Conservation (phyloP, 768 basidiomycete species). For the Leucosporidium creatinivorum region DNA sequence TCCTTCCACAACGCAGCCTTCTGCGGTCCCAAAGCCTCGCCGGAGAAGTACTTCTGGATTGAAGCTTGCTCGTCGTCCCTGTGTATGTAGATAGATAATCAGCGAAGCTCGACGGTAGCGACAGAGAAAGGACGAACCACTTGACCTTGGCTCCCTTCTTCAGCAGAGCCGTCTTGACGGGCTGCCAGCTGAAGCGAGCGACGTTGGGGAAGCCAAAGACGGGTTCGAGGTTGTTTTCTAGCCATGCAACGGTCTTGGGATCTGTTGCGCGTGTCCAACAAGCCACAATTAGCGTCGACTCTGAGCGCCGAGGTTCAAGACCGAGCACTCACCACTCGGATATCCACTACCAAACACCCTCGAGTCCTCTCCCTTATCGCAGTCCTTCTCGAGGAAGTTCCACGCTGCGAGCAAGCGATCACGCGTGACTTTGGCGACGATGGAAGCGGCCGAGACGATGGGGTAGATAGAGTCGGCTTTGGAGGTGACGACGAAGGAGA, state of each 20-base stretch:
- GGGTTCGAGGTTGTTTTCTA: slow-evolving; percentile 65
- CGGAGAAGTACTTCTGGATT: slow-evolving; percentile 36
- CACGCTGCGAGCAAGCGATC: slow-evolving; percentile 83
- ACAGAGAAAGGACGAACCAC: slow-evolving; percentile 52
- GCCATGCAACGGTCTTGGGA: slow-evolving; percentile 85
- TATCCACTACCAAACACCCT: slow-evolving; percentile 69
- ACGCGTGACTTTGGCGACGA: slow-evolving; percentile 95
- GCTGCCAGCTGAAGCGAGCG: slow-evolving; percentile 92
- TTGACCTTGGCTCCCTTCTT: slow-evolving; percentile 67
- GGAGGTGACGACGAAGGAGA: slow-evolving; percentile 76
- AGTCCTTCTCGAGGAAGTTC: slow-evolving; percentile 60
- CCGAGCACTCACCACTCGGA: slow-evolving; percentile 59
- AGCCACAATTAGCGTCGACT: not conserved
- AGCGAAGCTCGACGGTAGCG: not conserved
- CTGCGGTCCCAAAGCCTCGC: slow-evolving; percentile 2
- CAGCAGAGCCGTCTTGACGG: slow-evolving; percentile 75
- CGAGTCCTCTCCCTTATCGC: slow-evolving; percentile 5
- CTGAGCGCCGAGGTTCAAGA: not conserved
- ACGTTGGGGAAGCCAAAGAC: slow-evolving; percentile 88
- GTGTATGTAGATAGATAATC: not conserved
- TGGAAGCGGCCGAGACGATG: slow-evolving; percentile 92
- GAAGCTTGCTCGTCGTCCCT: slow-evolving; percentile 34
- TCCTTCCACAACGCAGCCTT: slow-evolving; percentile 35
- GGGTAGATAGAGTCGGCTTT: slow-evolving; percentile 97
- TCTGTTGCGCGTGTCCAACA: slow-evolving; percentile 48